Evolutionary conservation across 2,329 filamentous ascomycete genomes (phyloP).

Genomic region (Diaporthe longicolla): DNA sequence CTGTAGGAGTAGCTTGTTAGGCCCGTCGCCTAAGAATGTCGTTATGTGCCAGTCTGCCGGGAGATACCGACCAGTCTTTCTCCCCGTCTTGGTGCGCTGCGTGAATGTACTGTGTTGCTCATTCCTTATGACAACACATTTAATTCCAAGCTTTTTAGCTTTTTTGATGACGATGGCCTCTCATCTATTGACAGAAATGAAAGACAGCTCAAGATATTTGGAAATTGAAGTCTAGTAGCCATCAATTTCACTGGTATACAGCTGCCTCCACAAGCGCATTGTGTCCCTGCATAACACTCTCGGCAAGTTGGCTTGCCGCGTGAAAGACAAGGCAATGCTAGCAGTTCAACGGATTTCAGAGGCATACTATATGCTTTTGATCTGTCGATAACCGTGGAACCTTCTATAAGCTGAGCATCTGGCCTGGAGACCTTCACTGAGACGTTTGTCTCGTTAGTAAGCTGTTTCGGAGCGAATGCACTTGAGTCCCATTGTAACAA

Average conservation of each 20-base stretch:
- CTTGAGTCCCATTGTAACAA: neutral
- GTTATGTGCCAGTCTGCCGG: neutral
- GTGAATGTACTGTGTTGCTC: slow-evolving; percentile 8
- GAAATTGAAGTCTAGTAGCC: neutral
- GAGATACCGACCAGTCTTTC: neutral
- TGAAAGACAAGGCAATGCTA: neutral
- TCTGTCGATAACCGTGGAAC: neutral
- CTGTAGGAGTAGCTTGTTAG: neutral
- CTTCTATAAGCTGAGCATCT: neutral
- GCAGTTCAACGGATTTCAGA: neutral
- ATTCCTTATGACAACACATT: neutral
- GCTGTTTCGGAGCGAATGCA: neutral
- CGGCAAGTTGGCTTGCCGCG: neutral
- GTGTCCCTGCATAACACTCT: neutral
- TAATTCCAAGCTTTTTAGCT: neutral
- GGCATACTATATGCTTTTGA: neutral
- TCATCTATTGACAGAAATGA: neutral
- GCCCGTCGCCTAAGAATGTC: neutral
- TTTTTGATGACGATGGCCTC: neutral
- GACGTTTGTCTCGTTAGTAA: neutral
- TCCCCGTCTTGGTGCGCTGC: neutral
- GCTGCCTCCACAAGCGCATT: neutral
- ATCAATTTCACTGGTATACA: neutral
- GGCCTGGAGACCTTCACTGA: neutral
- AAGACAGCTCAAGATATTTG: neutral